Percentiles rank a stretch among this genome's conserved stretches.
Conservation (phyloP, 2,329 filamentous ascomycete genomes). For the Monosporascus sp. region DNA sequence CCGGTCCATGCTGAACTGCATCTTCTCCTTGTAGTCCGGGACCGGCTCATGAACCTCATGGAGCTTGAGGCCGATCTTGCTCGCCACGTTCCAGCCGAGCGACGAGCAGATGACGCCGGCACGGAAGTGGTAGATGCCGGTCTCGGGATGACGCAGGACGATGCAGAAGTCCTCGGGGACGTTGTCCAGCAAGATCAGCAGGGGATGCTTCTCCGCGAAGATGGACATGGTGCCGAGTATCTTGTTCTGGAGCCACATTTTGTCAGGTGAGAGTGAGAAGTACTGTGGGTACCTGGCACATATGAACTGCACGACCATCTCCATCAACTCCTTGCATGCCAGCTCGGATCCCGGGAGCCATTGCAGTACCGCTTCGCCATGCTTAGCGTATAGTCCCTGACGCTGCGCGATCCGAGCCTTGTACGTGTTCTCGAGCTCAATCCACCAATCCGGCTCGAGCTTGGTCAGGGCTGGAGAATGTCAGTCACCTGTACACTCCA, state of each 20-base stretch:
- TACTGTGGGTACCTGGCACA: constrained; percentile 70
- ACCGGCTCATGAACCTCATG: constrained; percentile 68
- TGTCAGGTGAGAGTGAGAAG: constrained; percentile 55
- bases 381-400: constrained; percentile 54
- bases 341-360: constrained; percentile 70
- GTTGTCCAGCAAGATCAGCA: constrained; percentile 69
- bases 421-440: constrained; percentile 80
- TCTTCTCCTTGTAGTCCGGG: constrained; percentile 82
- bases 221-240: constrained; percentile 61
- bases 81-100: constrained; percentile 71
- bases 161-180: constrained; percentile 82
- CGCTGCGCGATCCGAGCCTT: constrained; percentile 62
- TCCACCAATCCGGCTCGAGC: constrained; percentile 78
- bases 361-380: constrained; percentile 61
- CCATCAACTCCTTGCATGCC: constrained; percentile 81
- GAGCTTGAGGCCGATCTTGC: constrained; percentile 67
- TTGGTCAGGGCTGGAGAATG: constrained; percentile 61
- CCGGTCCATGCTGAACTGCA: constrained; percentile 83
- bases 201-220: constrained; percentile 56
- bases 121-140: constrained; percentile 68
- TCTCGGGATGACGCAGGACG: constrained; percentile 63
- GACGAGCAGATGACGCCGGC: constrained; percentile 75
- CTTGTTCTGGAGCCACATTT: constrained; percentile 58
- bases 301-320: constrained; percentile 78
- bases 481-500: neutral